Evolutionary conservation across 345 rosid genomes (phyloP).

Genomic region (Acer yangbiense): DNA sequence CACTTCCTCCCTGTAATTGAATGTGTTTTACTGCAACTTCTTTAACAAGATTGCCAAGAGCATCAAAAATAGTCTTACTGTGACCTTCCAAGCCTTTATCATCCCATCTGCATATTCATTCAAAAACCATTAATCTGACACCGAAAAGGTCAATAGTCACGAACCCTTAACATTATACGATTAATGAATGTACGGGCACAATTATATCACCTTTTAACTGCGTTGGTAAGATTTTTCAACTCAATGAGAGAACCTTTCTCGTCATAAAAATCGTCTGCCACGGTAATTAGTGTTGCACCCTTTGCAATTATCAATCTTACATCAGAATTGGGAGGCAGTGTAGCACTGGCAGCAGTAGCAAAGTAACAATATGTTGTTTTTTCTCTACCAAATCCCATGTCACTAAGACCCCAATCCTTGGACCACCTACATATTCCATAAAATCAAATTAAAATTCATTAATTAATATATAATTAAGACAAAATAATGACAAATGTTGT

Average conservation of each 20-base stretch:
- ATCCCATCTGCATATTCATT: slow-evolving; percentile 49
- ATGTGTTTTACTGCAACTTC: slow-evolving; percentile 34
- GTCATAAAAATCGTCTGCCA: slow-evolving; percentile 72
- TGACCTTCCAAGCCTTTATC: slow-evolving; percentile 45
- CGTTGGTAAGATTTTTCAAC: slow-evolving; percentile 43
- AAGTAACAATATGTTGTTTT: slow-evolving; percentile 64
- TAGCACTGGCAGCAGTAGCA: slow-evolving; percentile 36
- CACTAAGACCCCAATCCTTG: slow-evolving; percentile 40
- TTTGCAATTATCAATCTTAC: slow-evolving; percentile 43
- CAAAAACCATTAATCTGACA: not conserved
- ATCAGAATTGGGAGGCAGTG: slow-evolving; percentile 42
- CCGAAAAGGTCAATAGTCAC: too few species aligned
- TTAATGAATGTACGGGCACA: not conserved
- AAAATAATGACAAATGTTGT: not conserved
- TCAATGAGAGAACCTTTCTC: slow-evolving; percentile 53
- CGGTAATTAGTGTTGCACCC: slow-evolving; percentile 47
- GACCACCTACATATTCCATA: slow-evolving; percentile 49
- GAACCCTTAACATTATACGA: too few species aligned
- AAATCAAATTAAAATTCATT: not conserved
- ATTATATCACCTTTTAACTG: slow-evolving; percentile 46
- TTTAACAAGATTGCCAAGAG: slow-evolving; percentile 46
- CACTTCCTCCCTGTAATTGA: slow-evolving; percentile 28
- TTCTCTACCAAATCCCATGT: slow-evolving; percentile 71
- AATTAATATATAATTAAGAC: not conserved
- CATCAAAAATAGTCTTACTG: slow-evolving; percentile 49